Evolutionary conservation across 371 early-diverging fungal species (phyloP), one percentile per base, ranked within the genome.

Genomic region (Mucor racemosus): DNA sequence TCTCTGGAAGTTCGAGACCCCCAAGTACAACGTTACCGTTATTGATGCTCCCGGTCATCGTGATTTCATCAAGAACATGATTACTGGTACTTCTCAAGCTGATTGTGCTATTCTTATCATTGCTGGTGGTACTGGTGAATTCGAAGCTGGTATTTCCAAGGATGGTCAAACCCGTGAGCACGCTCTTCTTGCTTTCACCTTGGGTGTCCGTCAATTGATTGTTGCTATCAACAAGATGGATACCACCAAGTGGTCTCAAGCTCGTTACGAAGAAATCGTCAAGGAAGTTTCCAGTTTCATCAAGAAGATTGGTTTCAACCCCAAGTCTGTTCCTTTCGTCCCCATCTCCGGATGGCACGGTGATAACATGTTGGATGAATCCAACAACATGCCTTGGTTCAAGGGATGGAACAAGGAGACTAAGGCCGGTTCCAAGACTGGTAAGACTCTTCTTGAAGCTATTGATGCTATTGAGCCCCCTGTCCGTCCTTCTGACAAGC

Each of bases 161-260:
- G 96, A 95, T 79, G 99, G 99, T 73, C 99, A 99, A 87, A 99
- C 99, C 85, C 96, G 99, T 88, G 99, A 99, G 90, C 99, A 99
- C 93, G 97, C 99, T 72, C 91, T 97, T 74, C 91, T 99, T 60
- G 96, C 98, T 68, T 94, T 90, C 93, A 94, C 95, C 86, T 93
- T 96, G 71, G 97, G 97, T 90, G 97, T 98, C 85, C 92, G 88
- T 83, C 97, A 97, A 90, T 90, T 98, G 79, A 94, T 97, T 67
- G 96, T 98, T 75, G 97, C 95, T 81, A 91, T 97, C 89, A 98
- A 98, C 96, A 98, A 98, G 95, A 97, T 98, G 97, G 97, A 98
- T 92, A 88, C 97, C 79, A 91, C 90, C 92, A 90, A 92, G 84
- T 98, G 92, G 92, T 91, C 90, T 79, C 91, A 96, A 88, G 93